phyloP scores from a whole-genome alignment of 169 alveolate genomes.

The Eimeria sp. region DNA sequence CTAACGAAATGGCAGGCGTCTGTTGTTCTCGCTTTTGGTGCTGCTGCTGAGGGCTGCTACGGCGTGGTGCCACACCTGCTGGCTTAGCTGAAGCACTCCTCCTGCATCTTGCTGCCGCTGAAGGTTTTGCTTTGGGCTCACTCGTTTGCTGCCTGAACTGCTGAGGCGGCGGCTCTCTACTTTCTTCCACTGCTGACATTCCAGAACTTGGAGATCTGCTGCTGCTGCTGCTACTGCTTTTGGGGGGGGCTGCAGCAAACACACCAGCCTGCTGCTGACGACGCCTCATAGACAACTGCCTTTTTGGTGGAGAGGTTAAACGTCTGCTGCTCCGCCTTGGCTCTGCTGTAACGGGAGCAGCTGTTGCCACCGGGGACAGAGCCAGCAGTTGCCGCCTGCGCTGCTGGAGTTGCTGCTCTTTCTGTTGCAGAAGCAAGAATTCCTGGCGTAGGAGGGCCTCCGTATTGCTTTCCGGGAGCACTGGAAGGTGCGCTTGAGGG shows the following conservation, averaged over 20 bases:
- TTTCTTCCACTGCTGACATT: not conserved
- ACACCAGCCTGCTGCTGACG: constrained; percentile 56
- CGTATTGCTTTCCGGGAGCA: not conserved
- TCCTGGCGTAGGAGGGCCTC: not conserved
- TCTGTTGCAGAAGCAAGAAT: constrained; percentile 11
- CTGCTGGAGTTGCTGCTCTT: constrained; percentile 33
- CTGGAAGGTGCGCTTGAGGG: not conserved
- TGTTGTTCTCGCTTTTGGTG: constrained; percentile 18
- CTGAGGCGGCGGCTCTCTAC: not conserved
- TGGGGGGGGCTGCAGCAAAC: constrained; percentile 50
- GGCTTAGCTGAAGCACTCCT: constrained; percentile 13
- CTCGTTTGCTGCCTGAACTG: not conserved
- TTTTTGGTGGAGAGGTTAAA: not conserved
- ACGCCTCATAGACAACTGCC: constrained; percentile 43
- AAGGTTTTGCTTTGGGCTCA: not conserved
- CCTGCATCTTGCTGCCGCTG: constrained; percentile 14
- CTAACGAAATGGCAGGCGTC: not conserved
- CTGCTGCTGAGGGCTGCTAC: constrained; percentile 20
- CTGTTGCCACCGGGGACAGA: not conserved
- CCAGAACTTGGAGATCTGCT: constrained; percentile 28
- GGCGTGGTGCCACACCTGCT: not conserved
- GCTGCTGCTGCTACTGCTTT: constrained; percentile 46
- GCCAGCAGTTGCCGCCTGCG: not conserved
- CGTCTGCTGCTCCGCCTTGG: constrained; percentile 28
- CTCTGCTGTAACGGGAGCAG: constrained; percentile 22